Base-by-base conservation (phyloP, 2,329 filamentous ascomycete genomes). In the Aspergillus carbonarius region DNA sequence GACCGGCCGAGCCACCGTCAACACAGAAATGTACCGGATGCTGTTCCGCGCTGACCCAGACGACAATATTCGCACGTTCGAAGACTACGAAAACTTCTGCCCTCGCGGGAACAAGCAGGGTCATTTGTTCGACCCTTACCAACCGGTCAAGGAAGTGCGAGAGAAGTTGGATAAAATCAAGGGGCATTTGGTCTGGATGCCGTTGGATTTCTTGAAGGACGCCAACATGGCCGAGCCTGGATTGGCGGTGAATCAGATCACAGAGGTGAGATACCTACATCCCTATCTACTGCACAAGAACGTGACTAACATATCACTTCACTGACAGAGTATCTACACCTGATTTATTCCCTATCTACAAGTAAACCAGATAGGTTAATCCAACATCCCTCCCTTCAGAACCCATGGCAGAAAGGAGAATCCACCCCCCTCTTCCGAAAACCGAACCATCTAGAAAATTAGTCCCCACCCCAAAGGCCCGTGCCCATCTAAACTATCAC, bases 131-230 rank as follows among this genome's bases (percentile, higher is more conserved):
- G 92, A 96, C 72, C 85, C 85, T 59, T 91, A 89, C 74, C 83
- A 89, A 73, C 88, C 90, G 0, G 84, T 87, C 0, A 81, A 87
- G 23, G 88, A 96, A 56, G 86, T 95, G 6, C 83, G 90, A 15
- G 74, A 82, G 64, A 92, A 93, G 74, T 79, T 98, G 51, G 87
- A 92, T 67, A 82, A 88, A 70, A 86, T 98, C 65, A 88, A 87
- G 77, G 93, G 93, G 0, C 93, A 98, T 78, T 75, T 98, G 40
- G 93, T 98, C 6, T 96, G 91, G 91, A 93, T 96, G 88, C 92
- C 92, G n/a, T 74, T 98, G 68, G 85, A 92, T 47, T 98, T 96
- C 72, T 76, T 98, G 70, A 82, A 85, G 68, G 87, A 96, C 63
- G 92, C 88, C 0, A 83, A 91, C 67, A 96, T 98, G 92, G 93